Conservation (phyloP, 2,329 filamentous ascomycete genomes). For the Escovopsis weberi region DNA sequence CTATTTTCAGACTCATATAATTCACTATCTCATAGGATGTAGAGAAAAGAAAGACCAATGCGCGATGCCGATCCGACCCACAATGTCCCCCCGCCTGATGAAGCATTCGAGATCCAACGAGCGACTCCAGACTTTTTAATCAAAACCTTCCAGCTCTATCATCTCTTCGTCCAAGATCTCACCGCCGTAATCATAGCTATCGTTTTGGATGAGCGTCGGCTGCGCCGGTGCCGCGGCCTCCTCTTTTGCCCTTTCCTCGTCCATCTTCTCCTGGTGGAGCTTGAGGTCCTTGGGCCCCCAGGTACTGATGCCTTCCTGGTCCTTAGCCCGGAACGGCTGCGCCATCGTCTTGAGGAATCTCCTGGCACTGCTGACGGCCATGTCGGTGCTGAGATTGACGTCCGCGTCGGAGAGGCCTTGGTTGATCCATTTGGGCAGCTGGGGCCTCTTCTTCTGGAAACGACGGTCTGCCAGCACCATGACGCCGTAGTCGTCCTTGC, state of each 20-base stretch:
- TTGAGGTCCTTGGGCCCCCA: constrained; percentile 75
- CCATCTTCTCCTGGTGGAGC: constrained; percentile 61
- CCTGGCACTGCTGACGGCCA: constrained; percentile 80
- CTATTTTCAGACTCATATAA: no score
- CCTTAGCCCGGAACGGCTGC: constrained; percentile 66
- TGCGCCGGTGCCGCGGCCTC: constrained; percentile 26
- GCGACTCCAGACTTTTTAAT: not conserved
- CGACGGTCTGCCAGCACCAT: constrained; percentile 94
- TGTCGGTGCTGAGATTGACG: constrained; percentile 84
- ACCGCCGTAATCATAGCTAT: constrained; percentile 39
- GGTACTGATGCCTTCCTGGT: constrained; percentile 85
- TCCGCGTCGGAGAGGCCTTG: constrained; percentile 76
- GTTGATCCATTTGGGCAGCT: constrained; percentile 94
- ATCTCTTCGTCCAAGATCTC: constrained; percentile 38
- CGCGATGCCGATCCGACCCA: no score
- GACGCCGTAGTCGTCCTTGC: constrained; percentile 98
- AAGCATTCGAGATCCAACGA: not conserved
- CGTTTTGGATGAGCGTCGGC: not conserved
- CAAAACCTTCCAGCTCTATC: constrained; percentile 34
- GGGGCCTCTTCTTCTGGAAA: constrained; percentile 79
- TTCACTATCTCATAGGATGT: no score
- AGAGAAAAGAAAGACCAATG: no score
- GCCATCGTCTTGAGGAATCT: constrained; percentile 86
- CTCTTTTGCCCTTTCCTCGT: constrained; percentile 51
- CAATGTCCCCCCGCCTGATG: no score